A percentile compares a stretch with the other conserved stretches of the same genome.
phyloP scores from a whole-genome alignment of 805 yeast species.

The Schizosaccharomyces cryophilus region DNA sequence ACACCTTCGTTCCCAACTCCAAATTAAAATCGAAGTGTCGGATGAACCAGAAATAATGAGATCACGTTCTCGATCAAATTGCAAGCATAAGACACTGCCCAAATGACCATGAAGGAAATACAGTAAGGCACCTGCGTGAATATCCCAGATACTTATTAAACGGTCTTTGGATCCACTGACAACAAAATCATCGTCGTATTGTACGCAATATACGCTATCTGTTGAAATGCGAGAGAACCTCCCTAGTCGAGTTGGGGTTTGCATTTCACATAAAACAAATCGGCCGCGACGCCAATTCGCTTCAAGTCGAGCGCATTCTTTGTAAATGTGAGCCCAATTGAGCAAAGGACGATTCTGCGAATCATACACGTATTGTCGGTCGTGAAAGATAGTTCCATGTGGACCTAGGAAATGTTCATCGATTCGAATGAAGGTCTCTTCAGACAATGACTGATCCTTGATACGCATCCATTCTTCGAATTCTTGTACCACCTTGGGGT shows the following conservation, averaged over 20 bases:
- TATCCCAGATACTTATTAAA: conserved; percentile 16
- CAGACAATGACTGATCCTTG: background rate
- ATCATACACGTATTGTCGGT: background rate
- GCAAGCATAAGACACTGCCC: conserved; percentile 15
- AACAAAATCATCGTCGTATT: conserved; percentile 34
- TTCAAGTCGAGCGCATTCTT: background rate
- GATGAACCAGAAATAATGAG: conserved; percentile 16
- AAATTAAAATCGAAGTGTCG: conserved; percentile 14
- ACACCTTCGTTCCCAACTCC: conserved; percentile 10
- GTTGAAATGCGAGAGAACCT: background rate
- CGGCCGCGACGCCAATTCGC: background rate
- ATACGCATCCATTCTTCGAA: background rate
- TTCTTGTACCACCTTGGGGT: background rate
- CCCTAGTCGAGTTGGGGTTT: background rate
- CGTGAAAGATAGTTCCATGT: background rate
- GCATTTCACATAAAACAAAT: background rate
- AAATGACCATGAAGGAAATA: conserved; percentile 8
- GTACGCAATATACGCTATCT: conserved; percentile 33
- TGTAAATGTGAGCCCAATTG: background rate
- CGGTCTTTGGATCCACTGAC: conserved; percentile 49
- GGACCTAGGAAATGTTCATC: background rate
- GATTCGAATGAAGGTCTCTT: background rate
- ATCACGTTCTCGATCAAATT: conserved; percentile 9
- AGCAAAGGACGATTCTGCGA: background rate
- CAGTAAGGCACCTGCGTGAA: background rate